Evolutionary conservation across 1,284 basidiomycete genomes (phyloP).

Genomic region (Anthracocystis setariae): DNA sequence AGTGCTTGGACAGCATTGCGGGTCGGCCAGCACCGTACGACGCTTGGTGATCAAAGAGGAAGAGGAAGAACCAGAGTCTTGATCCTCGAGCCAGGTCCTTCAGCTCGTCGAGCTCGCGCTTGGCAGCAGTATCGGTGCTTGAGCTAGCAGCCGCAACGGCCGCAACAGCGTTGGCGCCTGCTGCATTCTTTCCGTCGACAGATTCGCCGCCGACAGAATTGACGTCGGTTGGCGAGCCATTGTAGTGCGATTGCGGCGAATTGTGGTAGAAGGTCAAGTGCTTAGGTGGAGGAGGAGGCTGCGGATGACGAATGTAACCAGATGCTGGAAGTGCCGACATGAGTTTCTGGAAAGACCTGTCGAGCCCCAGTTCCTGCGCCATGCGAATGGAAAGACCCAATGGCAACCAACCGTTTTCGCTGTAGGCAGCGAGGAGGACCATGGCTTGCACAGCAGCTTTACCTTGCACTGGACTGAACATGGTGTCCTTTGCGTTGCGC

Average conservation of each 20-base stretch:
- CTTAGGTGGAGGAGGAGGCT: conserved; percentile 23
- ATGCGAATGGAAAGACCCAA: conserved; percentile 92
- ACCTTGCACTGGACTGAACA: conserved; percentile 88
- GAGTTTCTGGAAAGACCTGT: conserved; percentile 88
- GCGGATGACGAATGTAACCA: conserved; percentile 27
- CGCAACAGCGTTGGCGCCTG: conserved; percentile 22
- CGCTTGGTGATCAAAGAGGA: conserved; percentile 84
- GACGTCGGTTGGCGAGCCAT: conserved; percentile 35
- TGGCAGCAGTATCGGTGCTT: conserved; percentile 17
- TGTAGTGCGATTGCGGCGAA: conserved; percentile 74
- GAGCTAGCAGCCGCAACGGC: conserved; percentile 18
- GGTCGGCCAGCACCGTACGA: conserved; percentile 92
- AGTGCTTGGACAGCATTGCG: conserved; percentile 81
- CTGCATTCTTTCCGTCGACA: conserved; percentile 23
- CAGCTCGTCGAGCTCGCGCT: conserved; percentile 36
- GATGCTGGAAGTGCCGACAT: conserved; percentile 60
- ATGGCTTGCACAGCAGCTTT: conserved; percentile 96
- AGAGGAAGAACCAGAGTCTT: conserved; percentile 90
- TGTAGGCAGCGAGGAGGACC: conserved; percentile 89
- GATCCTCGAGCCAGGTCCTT: conserved; percentile 69
- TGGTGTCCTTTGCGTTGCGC: conserved; percentile 87
- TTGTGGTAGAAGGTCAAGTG: conserved; percentile 46
- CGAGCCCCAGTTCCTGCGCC: conserved; percentile 90
- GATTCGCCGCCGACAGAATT: conserved; percentile 28
- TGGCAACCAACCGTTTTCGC: conserved; percentile 90